These are phyloP conservation scores for Candida smagusa DNA, from an alignment of 1,139 yeast genomes.

Conservation along the genomic window DNA sequence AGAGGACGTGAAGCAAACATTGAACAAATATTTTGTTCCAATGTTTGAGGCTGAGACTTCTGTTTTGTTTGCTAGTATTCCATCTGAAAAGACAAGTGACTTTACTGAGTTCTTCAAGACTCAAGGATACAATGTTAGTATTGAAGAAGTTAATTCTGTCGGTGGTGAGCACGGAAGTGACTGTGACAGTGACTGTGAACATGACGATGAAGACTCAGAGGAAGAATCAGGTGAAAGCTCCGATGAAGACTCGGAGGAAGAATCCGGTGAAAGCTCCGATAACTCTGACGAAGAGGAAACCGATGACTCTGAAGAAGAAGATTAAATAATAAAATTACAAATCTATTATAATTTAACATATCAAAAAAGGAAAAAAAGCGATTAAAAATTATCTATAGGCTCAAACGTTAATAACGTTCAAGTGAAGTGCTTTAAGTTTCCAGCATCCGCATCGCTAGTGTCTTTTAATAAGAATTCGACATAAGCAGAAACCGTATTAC, in stretches of 20 bases:
- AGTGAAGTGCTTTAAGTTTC: constrained; percentile 7
- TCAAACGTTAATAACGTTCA: no score
- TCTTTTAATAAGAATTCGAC: constrained; percentile 27
- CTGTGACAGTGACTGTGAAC: constrained; percentile 5
- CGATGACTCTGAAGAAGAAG: constrained; percentile 5
- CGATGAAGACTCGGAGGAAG: constrained; percentile 5
- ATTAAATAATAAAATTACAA: no score
- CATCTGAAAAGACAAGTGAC: constrained; percentile 57
- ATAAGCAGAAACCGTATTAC: constrained; percentile 22
- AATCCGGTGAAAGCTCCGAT: constrained; percentile 7
- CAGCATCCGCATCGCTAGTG: constrained; percentile 13
- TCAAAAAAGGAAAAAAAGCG: no score
- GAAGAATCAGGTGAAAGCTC: constrained; percentile 8
- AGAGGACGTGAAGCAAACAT: constrained; percentile 53
- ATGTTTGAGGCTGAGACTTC: constrained; percentile 58
- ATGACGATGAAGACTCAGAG: constrained; percentile 5
- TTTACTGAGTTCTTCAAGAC: constrained; percentile 45
- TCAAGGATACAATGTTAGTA: constrained; percentile 58
- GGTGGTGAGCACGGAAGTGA: constrained; percentile 13
- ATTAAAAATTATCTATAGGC: no score
- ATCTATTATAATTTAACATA: no score
- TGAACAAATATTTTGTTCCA: constrained; percentile 58
- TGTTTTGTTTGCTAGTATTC: constrained; percentile 67
- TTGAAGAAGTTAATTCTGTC: constrained; percentile 47
- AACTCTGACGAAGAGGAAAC: constrained; percentile 8